Evolutionary conservation across 768 basidiomycete species (phyloP).

Genomic region (Mycena polygramma): DNA sequence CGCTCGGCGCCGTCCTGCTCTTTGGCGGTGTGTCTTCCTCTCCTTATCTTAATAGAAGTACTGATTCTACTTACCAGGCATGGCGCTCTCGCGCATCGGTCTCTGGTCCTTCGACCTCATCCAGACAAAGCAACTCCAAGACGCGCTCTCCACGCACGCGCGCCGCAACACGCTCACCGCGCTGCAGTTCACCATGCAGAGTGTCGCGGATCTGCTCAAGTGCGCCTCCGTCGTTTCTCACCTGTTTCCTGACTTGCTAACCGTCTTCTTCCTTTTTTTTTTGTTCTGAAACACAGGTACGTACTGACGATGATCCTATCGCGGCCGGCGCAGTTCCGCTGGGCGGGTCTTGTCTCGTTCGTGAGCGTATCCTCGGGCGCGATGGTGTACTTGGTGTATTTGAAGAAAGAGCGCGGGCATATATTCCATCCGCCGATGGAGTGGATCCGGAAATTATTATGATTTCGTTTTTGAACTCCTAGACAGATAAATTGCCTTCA

Average conservation of each 20-base stretch:
- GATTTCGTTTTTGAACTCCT: too few relatives aligned
- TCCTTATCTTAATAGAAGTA: neutral
- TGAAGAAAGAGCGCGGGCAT: conserved; percentile 49
- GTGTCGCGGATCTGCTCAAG: conserved; percentile 45
- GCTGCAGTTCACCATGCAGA: conserved; percentile 56
- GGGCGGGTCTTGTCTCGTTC: conserved; percentile 43
- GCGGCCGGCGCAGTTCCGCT: conserved; percentile 40
- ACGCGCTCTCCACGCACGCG: conserved; percentile 57
- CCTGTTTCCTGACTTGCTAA: neutral
- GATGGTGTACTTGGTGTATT: conserved; percentile 46
- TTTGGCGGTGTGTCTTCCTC: conserved; percentile 52
- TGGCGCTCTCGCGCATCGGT: conserved; percentile 61
- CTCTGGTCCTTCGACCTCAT: conserved; percentile 68
- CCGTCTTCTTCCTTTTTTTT: neutral
- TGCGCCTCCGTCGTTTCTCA: conserved; percentile 32
- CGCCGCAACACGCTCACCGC: conserved; percentile 57
- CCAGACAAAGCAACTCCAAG: conserved; percentile 64
- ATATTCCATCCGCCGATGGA: conserved; percentile 43
- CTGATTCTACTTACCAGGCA: conserved; percentile 46
- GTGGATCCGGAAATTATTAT: conserved; percentile 39
- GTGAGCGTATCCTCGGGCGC: conserved; percentile 47
- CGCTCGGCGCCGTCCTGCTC: conserved; percentile 53
- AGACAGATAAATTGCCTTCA: too few relatives aligned
- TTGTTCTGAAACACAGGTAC: conserved; percentile 22
- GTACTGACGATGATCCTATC: conserved; percentile 39